phyloP scores from a whole-genome alignment of 148 eudicot species.

The Silene conica region DNA sequence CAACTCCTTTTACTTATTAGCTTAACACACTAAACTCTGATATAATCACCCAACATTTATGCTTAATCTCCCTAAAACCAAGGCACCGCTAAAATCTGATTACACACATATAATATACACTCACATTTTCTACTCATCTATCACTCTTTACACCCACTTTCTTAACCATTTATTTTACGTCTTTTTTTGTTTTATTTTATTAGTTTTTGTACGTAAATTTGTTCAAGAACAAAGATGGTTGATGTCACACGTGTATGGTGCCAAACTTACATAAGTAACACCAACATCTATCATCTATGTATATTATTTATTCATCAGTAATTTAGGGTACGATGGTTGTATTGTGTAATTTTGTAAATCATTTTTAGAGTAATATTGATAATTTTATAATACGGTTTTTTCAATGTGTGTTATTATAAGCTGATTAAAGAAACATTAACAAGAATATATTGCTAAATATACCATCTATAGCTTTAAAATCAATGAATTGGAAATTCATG shows the following conservation, averaged over 20 bases:
- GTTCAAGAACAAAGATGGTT: slow-evolving; percentile 29
- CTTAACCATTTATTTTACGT: slow-evolving; percentile 11
- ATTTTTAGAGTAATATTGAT: too few relatives aligned
- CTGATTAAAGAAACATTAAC: too few relatives aligned
- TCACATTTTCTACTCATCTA: slow-evolving; percentile 16
- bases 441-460: too few relatives aligned
- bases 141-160: slow-evolving; percentile 24
- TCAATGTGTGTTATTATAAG: too few relatives aligned
- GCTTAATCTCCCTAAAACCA: slow-evolving; percentile 12
- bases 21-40: not conserved
- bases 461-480: too few relatives aligned
- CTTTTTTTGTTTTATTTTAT: not conserved
- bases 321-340: too few relatives aligned
- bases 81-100: slow-evolving; percentile 35
- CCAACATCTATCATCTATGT: not conserved
- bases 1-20: too few relatives aligned
- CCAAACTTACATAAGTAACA: slow-evolving; percentile 14
- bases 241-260: slow-evolving; percentile 36
- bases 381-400: too few relatives aligned
- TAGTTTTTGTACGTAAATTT: slow-evolving; percentile 3
- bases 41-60: slow-evolving; percentile 14
- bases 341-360: too few relatives aligned
- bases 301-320: not conserved
- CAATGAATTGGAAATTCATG: too few relatives aligned
- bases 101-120: too few relatives aligned